Base-by-base conservation (phyloP, 176 grass and related monocot species). In the Secale cereale region DNA sequence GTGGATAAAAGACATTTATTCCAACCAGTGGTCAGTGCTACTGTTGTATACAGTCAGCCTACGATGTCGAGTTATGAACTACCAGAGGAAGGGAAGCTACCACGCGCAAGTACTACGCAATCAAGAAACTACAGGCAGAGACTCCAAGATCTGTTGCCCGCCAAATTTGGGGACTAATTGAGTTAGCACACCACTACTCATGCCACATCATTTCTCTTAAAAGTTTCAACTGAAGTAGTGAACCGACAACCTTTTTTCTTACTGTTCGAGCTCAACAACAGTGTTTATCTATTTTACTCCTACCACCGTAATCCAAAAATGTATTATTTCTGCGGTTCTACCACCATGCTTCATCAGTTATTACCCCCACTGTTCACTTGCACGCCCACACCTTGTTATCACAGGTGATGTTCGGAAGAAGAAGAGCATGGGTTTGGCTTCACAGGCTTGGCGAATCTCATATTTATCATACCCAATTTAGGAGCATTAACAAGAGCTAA, bases 381-480 rank as follows among this genome's bases (percentile, higher is more conserved):
- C 10, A 17, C 36, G 20, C 14, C 17, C 54, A n/a, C 36, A 3
- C 13, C 16, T 27, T 54, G 39, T 65, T 50, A n/a, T n/a, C n/a
- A 70, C 50, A 50, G 28, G 22, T 37, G 64, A 22, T 28, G 35
- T 16, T 57, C 36, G 27, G 5, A 66, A 30, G 60, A 16, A 14
- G 78, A 74, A 23, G 16, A 54, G 31, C 85, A 33, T 31, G 19
- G 15, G 6, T 54, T 52, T 6, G 23, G 52, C 67, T 78, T 78
- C 78, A 70, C 30, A 54, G 83, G 26, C 27, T 67, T 86, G 56
- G 74, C 20, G 28, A 82, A 59, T 52, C 48, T 52, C 16, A 52
- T 43, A 82, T 33, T 74, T 84, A 59, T 74, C 46, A 19, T 78
- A 41, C 85, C 31, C 77, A 84, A 76, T 85, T 86, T 39, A 83